Evolutionary conservation across 768 basidiomycete species (phyloP), one percentile per base, ranked within the genome.

Genomic region (Tulasnella sp.): DNA sequence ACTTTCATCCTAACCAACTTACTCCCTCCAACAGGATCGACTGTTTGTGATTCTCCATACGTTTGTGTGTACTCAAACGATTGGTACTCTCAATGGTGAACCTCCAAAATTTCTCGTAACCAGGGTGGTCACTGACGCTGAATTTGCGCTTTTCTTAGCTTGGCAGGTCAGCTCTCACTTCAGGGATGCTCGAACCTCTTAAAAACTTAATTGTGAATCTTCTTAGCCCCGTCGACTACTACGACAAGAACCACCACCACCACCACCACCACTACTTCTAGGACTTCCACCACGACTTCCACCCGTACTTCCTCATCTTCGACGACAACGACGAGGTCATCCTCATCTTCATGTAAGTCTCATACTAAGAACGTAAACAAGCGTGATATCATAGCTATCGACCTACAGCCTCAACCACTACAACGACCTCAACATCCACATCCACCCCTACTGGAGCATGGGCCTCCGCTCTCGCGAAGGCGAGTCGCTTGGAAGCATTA

Each of bases 391-490:
- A 29, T 11, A 23, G 6, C 18, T 11, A 6, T 29, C 23, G 15
- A n/a, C 23, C 57, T 61, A 61, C n/a, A 61, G 57, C 71, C 67
- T 79, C 78, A 1, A 51, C 79, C 10, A 37, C 32, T 16, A 71
- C 26, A n/a, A 73, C 73, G 32, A 70, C 69, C 23, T 35, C 44
- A 23, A 75, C 46, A 18, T 57, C 51, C n/a, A 61, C 74, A 7
- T 48, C 74, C 16, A 39, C 74, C 26, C 46, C 74, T 3, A 75
- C 74, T 1, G 74, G 42, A 42, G 35, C 61, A 88, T 90, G 89
- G 89, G 81, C 84, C 16, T 85, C 87, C 13, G 89, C 89, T 29
- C 88, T 88, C 74, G 82, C 83, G 7, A 90, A 90, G 84, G 89
- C 88, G 77, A 32, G 40, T 40, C 40, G 40, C 9, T 40, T 40